phyloP scores from a whole-genome alignment of 2,329 filamentous ascomycete genomes.

The Penicillium thymicola region DNA sequence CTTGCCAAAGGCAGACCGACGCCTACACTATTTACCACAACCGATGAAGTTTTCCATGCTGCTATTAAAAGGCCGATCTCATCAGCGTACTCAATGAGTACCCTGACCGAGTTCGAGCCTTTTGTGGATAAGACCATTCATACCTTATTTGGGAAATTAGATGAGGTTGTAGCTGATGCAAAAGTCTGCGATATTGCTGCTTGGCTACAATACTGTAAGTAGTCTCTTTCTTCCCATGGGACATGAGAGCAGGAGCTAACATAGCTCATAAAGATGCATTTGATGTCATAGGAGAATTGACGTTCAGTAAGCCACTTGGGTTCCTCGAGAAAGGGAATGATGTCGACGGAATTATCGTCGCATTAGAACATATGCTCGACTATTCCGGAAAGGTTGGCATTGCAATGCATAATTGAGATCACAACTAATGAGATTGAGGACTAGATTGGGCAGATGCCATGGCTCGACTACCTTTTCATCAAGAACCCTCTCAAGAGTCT shows the following conservation, averaged over 20 bases:
- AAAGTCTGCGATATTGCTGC: slow-evolving; percentile 28
- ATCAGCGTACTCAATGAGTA: slow-evolving; percentile 42
- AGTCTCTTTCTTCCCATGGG: background rate
- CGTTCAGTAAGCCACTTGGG: slow-evolving; percentile 33
- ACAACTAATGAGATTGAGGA: background rate
- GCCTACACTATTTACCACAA: slow-evolving; percentile 20
- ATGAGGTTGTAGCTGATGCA: slow-evolving; percentile 20
- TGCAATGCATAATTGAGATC: too few species aligned
- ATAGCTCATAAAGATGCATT: slow-evolving; percentile 24
- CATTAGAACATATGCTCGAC: slow-evolving; percentile 28
- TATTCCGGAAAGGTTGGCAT: slow-evolving; percentile 22
- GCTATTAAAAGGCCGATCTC: slow-evolving; percentile 41
- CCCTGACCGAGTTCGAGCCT: slow-evolving; percentile 39
- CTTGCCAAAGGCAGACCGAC: slow-evolving; percentile 19
- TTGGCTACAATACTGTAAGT: slow-evolving; percentile 34
- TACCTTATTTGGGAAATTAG: slow-evolving; percentile 25
- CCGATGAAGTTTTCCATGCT: slow-evolving; percentile 40
- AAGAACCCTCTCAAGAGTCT: slow-evolving; percentile 31
- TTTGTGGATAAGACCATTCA: slow-evolving; percentile 36
- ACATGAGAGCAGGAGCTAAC: background rate
- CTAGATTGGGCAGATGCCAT: slow-evolving; percentile 35
- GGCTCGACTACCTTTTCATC: slow-evolving; percentile 35
- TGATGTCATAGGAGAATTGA: slow-evolving; percentile 39
- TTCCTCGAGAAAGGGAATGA: slow-evolving; percentile 34
- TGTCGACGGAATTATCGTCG: slow-evolving; percentile 32